phyloP scores from a whole-genome alignment of 2,329 filamentous ascomycete genomes.

The Aspergillus pseudotamarii region DNA sequence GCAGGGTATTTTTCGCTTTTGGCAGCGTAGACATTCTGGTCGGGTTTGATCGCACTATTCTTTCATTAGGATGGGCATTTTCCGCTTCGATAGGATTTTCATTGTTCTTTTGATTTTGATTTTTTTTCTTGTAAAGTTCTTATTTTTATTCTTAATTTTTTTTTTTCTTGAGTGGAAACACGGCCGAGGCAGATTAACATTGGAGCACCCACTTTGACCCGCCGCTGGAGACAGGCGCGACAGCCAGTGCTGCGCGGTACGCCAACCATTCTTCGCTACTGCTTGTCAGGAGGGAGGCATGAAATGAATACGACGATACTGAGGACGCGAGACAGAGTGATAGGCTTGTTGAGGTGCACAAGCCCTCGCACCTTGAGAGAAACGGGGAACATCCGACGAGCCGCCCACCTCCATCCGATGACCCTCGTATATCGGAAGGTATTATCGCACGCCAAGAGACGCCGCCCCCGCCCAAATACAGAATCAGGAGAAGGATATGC shows the following conservation, averaged over 20 bases:
- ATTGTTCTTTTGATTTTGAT: neutral
- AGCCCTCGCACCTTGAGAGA: neutral
- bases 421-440: neutral
- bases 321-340: neutral
- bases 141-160: neutral
- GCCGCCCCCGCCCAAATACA: neutral
- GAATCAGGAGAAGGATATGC: neutral
- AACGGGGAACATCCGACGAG: constrained; percentile 1
- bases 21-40: constrained; percentile 24
- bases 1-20: constrained; percentile 15
- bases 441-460: neutral
- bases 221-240: constrained; percentile 24
- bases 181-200: neutral
- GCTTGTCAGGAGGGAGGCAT: neutral
- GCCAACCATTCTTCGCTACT: constrained; percentile 19
- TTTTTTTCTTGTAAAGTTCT: neutral
- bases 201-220: constrained; percentile 23
- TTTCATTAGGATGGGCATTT: neutral
- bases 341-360: constrained; percentile 6
- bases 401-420: neutral
- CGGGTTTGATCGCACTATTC: constrained; percentile 25
- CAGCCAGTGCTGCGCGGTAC: constrained; percentile 28
- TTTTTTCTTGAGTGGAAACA: neutral
- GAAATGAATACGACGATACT: neutral
- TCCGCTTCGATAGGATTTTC: neutral